Percentiles rank a stretch among this genome's conserved stretches.
Conservation (phyloP, 164 flowering plant genomes). For the Taxillus chinensis region DNA sequence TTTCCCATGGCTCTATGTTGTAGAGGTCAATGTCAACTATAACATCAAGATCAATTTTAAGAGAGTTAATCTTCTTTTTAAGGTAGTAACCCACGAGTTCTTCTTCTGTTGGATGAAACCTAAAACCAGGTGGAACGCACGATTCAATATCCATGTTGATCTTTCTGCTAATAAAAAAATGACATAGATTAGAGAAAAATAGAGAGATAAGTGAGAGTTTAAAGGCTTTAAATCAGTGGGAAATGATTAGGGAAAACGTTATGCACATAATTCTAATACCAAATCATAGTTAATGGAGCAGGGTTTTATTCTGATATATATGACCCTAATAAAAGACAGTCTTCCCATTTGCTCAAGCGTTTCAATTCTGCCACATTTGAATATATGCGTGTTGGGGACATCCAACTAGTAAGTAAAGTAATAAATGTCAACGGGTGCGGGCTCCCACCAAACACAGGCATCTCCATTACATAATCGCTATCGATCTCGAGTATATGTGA, state of each 20-base stretch:
- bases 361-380: background rate
- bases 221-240: no score
- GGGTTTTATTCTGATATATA: background rate
- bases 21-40: conserved; percentile 73
- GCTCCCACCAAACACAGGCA: background rate
- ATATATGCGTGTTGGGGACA: background rate
- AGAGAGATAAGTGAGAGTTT: conserved; percentile 4
- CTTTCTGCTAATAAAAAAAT: background rate
- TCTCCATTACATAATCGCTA: background rate
- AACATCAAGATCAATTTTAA: conserved; percentile 58
- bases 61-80: conserved; percentile 42
- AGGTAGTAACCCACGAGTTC: conserved; percentile 83
- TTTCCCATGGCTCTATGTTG: conserved; percentile 85
- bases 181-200: background rate
- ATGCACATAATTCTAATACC: no score
- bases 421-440: background rate
- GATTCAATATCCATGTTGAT: conserved; percentile 35
- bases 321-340: no score
- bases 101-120: conserved; percentile 89
- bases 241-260: no score
- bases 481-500: background rate
- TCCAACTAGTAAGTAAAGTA: background rate
- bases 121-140: conserved; percentile 75
- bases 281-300: background rate
- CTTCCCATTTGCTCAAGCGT: no score